A percentile compares a stretch with the other conserved stretches of the same genome.
Evolutionary conservation across 2,329 filamentous ascomycete species (phyloP).

Genomic region (Cladosporium sp.): DNA sequence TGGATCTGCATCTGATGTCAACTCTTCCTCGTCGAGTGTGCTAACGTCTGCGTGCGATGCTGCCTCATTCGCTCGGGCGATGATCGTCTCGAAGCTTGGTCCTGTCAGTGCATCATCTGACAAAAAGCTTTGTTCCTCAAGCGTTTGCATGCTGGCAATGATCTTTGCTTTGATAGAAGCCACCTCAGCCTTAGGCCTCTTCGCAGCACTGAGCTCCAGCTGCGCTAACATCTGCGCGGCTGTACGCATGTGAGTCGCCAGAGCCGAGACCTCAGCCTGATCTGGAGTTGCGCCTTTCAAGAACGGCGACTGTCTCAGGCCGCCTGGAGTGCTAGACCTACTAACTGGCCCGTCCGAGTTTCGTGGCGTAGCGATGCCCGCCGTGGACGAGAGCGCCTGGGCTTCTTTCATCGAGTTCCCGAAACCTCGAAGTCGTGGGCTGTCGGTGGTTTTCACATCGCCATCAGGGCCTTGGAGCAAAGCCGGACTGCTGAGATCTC

Average conservation of each 20-base stretch:
- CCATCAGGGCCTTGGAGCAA: slow-evolving; percentile 57
- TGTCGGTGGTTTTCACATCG: slow-evolving; percentile 48
- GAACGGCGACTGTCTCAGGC: slow-evolving; percentile 53
- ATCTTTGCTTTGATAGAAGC: slow-evolving; percentile 81
- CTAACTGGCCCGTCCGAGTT: slow-evolving; percentile 66
- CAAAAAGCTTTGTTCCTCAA: slow-evolving; percentile 82
- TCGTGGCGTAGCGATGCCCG: slow-evolving; percentile 62
- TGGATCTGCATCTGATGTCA: slow-evolving; percentile 29
- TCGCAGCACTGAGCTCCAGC: slow-evolving; percentile 73
- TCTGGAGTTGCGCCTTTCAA: slow-evolving; percentile 55
- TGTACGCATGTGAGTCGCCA: slow-evolving; percentile 83
- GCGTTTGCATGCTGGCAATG: slow-evolving; percentile 82
- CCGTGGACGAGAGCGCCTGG: slow-evolving; percentile 56
- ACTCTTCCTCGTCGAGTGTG: slow-evolving; percentile 53
- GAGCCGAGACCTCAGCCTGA: slow-evolving; percentile 74
- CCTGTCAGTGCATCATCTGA: slow-evolving; percentile 62
- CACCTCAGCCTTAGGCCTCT: slow-evolving; percentile 74
- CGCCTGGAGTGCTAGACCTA: slow-evolving; percentile 65
- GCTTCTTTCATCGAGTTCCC: slow-evolving; percentile 32
- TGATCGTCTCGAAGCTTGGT: slow-evolving; percentile 77
- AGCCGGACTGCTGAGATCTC: slow-evolving; percentile 71
- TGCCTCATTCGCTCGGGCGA: slow-evolving; percentile 63
- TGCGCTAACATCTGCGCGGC: slow-evolving; percentile 85
- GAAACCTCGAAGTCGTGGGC: slow-evolving; percentile 26
- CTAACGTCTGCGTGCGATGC: slow-evolving; percentile 46